These are phyloP conservation scores for Paramecium bursaria DNA, from an alignment of 73 alveolate genomes.

Conservation along the genomic window DNA sequence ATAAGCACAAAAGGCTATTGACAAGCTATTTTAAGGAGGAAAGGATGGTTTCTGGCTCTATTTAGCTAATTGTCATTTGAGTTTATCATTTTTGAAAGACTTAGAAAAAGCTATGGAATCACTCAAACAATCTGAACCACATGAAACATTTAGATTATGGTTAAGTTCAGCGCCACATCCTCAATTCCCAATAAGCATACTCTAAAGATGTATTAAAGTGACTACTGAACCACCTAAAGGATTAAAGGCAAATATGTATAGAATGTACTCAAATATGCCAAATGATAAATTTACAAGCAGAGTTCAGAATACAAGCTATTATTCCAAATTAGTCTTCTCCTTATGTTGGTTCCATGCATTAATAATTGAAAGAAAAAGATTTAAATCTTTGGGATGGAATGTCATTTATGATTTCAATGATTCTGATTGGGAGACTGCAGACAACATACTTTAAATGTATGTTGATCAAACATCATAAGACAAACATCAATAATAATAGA, in stretches of 20 bases:
- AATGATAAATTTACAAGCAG: slow-evolving; percentile 72
- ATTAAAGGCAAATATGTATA: slow-evolving; percentile 98
- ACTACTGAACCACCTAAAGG: slow-evolving; percentile 99
- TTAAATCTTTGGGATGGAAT: slow-evolving; percentile 99
- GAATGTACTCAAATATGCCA: slow-evolving; percentile 96
- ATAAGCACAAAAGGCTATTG: slow-evolving; percentile 84
- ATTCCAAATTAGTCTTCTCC: slow-evolving; percentile 66
- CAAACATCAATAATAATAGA: background rate
- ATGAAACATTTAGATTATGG: slow-evolving; percentile 98
- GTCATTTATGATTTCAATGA: slow-evolving; percentile 99
- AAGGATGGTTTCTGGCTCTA: slow-evolving; percentile 96
- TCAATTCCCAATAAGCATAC: slow-evolving; percentile 98
- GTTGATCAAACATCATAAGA: slow-evolving; percentile 75
- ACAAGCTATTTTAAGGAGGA: slow-evolving; percentile 85
- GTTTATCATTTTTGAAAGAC: slow-evolving; percentile 88
- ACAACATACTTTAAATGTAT: slow-evolving; percentile 97
- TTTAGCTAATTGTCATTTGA: slow-evolving; percentile 96
- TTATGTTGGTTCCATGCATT: slow-evolving; percentile 71
- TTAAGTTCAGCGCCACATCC: slow-evolving; percentile 99
- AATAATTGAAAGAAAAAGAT: slow-evolving; percentile 83
- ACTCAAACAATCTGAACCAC: slow-evolving; percentile 85
- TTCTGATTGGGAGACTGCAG: slow-evolving; percentile 99
- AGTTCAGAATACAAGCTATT: slow-evolving; percentile 32
- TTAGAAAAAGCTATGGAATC: slow-evolving; percentile 93
- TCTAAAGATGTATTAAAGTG: slow-evolving; percentile 98